Evolutionary conservation across 805 yeast species (phyloP), one percentile per base, ranked within the genome.

Genomic region (Saccharomycopsis fibuligera): DNA sequence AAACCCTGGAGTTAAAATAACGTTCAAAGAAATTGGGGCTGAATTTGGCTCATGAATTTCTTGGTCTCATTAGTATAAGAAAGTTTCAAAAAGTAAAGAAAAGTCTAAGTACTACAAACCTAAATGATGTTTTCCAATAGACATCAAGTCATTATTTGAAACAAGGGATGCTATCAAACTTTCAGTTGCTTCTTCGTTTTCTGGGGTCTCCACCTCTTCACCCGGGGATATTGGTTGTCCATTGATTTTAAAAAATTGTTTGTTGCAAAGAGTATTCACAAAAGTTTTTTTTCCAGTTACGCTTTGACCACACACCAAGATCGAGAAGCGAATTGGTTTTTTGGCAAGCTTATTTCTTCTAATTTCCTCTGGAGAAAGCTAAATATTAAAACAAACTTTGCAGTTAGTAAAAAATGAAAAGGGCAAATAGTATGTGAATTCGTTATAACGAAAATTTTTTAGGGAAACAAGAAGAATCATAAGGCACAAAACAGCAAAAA

Each of bases 201-300:
- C n/a, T n/a, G n/a, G n/a, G n/a, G n/a, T n/a, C n/a, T n/a, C n/a
- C n/a, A n/a, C n/a, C n/a, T n/a, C n/a, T n/a, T n/a, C n/a, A n/a
- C n/a, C n/a, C n/a, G n/a, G n/a, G n/a, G n/a, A n/a, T n/a, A n/a
- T n/a, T n/a, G n/a, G n/a, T n/a, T n/a, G n/a, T n/a, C n/a, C n/a
- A n/a, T n/a, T n/a, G n/a, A n/a, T n/a, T n/a, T n/a, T n/a, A n/a
- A 23, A 2, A 4, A n/a, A 10, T n/a, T 40, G 40, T 10, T 35
- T 22, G 49, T 73, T 76, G 63, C 87, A 78, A 53, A 86, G 68
- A 46, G 84, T 75, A 64, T 83, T 83, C 61, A 86, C 67, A 60
- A 86, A 85, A 1, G 90, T 76, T 25, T 83, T 74, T 58, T 85
- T 81, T 2, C 95, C 95, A 5, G 82, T 72, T 2, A 90, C 90